Evolutionary conservation across 352 stramenopile genomes (phyloP).

Genomic region (Phytophthora cactorum): DNA sequence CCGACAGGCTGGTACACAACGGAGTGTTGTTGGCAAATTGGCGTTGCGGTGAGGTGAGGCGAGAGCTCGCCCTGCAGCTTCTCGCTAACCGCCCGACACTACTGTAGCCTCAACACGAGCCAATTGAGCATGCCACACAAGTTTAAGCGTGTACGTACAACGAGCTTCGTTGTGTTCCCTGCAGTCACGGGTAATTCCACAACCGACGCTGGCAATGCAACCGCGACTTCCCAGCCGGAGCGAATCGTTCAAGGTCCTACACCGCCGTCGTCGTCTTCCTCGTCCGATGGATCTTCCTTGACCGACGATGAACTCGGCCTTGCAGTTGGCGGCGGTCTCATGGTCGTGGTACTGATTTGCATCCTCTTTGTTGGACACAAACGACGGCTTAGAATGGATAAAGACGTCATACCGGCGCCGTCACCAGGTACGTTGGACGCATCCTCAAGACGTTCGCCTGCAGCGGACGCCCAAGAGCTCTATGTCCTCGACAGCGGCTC

Average conservation of each 20-base stretch:
- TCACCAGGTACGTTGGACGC: slow-evolving; percentile 27
- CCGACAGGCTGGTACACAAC: slow-evolving; percentile 26
- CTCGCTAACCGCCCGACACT: slow-evolving; percentile 15
- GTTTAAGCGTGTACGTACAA: slow-evolving; percentile 10
- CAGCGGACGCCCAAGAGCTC: slow-evolving; percentile 13
- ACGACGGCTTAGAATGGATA: slow-evolving; percentile 24
- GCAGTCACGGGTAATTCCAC: slow-evolving; percentile 2
- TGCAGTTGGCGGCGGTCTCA: slow-evolving; percentile 25
- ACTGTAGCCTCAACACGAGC: slow-evolving; percentile 7
- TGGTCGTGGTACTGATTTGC: slow-evolving; percentile 24
- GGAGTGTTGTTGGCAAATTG: slow-evolving; percentile 21
- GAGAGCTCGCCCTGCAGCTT: slow-evolving; percentile 9
- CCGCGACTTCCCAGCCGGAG: slow-evolving; percentile 11
- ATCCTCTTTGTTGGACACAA: slow-evolving; percentile 32
- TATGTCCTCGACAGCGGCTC: slow-evolving; percentile 30
- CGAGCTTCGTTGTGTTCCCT: slow-evolving; percentile 19
- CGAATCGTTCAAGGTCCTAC: slow-evolving; percentile 20
- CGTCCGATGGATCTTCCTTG: slow-evolving; percentile 17
- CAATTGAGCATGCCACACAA: slow-evolving; percentile 12
- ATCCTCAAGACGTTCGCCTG: slow-evolving; percentile 9
- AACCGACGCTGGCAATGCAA: slow-evolving; percentile 16
- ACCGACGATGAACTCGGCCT: slow-evolving; percentile 35
- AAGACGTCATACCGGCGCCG: slow-evolving; percentile 8
- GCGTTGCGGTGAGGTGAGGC: slow-evolving; percentile 31
- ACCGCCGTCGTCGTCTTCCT: slow-evolving; percentile 10